Base-by-base conservation (phyloP, 108 stramenopile species). In the Nitzschia inconspicua region DNA sequence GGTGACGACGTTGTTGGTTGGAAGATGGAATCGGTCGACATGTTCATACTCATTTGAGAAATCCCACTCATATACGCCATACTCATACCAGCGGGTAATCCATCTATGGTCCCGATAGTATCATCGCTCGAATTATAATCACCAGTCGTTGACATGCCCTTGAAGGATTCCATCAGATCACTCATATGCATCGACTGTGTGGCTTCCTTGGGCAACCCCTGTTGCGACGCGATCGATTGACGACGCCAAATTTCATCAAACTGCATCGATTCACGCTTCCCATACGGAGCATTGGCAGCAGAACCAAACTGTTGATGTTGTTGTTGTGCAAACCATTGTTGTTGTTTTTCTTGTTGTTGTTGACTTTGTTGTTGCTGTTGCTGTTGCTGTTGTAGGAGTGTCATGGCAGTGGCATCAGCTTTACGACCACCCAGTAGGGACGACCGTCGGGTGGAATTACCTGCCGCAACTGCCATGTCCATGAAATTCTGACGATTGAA, bases 81-180 rank as follows among this genome's bases (percentile, higher is more conserved):
- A 23, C 35, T 23, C 23, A 18, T 6, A n/a, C 31, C 31, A 5
- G 35, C 53, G 16, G 24, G 35, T 2, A 20, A 6, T 36, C 44
- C 53, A 11, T 32, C 52, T 2, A 50, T 16, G 40, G 57, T 42
- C 13, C 62, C 68, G 40, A 72, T 72, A 18, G 47, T 47, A 47
- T 19, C 47, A 47, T 47, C 18, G 11, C 20, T 22, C 11, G 47
- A 40, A 36, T 72, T 49, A 25, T 39, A 27, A 9, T 57, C 53
- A 1, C 28, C 47, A 4, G 44, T 31, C 1, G 62, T 63, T 22
- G 63, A 64, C 70, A 72, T 72, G 16, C 62, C 70, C 57, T 72
- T 72, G 63, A 72, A 72, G 47, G 70, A 72, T 30, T 56, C 70
- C 70, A 72, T 72, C 46, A 72, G 19, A 1, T 57, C 55, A 28